Base-by-base conservation (phyloP, 2,329 filamentous ascomycete species). In the Davidsoniella neocaledoniae region DNA sequence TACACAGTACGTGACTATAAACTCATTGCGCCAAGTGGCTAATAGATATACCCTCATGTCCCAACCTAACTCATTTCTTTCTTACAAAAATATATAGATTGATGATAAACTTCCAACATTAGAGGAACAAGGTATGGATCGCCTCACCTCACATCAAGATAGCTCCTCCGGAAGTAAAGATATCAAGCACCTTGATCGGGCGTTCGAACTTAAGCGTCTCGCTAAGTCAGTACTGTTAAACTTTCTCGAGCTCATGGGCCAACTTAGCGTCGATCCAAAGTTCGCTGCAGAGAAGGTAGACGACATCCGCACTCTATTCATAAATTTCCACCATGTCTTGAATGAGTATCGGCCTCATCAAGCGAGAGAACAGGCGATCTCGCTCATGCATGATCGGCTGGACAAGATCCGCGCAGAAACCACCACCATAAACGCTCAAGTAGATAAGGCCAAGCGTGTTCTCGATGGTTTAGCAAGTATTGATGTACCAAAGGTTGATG, bases 291-390 rank as follows among this genome's bases (percentile, higher is more conserved):
- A 77, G 40, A 94, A 94, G 61, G 72, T 90, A 43, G 70, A 77
- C 42, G 83, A 96, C 62, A 66, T 98, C 29, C 74, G 83, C 58
- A 87, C 81, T 14, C 68, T 96, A 25, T 81, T 94, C 55, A 80
- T 90, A 63, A 96, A 96, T 63, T 83, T 93, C 59, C 87, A 95
- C 64, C 86, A 93, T 59, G 73, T 94, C 49, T 78, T 96, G 56
- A 98, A 98, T 63, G 81, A 94, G 63, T 96, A 94, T 65, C 76
- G 90, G 29, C 88, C 88, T 8, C 88, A 95, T 62, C 90, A 96
- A 66, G 87, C 88, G 21, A 70, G 90, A 42, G 88, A 95, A 67
- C 87, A 81, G 25, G 69, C 94, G 52, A 94, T 94, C 29, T 66
- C 81, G 56, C 76, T 90, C 69, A 87, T 95, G 83, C 84, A 94